These are phyloP conservation scores for Tolypocladium ophioglossoides DNA, from an alignment of 2,329 filamentous ascomycete species.

Conservation along the genomic window DNA sequence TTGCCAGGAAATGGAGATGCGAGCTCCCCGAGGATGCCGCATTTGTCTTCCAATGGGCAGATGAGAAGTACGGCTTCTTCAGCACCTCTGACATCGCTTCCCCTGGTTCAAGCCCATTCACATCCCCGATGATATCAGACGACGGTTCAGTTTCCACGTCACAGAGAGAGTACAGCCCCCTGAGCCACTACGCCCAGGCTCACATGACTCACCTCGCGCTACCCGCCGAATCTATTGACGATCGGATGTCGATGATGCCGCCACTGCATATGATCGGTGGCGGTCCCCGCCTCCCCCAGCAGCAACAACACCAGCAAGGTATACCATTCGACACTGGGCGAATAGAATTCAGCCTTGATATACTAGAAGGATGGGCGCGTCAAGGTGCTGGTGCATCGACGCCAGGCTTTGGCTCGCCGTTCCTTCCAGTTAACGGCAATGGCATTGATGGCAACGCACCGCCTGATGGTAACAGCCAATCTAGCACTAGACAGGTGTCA, in stretches of 20 bases:
- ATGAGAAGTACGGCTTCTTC: constrained; percentile 69
- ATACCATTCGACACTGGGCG: constrained; percentile 11
- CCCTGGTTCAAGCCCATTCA: constrained; percentile 27
- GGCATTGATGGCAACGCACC: background rate
- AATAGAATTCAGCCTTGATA: constrained; percentile 11
- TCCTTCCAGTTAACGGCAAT: background rate
- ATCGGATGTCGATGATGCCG: constrained; percentile 4
- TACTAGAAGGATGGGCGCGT: constrained; percentile 15
- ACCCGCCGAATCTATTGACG: background rate
- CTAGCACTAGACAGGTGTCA: background rate
- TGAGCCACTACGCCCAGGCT: constrained; percentile 20
- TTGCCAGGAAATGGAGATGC: constrained; percentile 83
- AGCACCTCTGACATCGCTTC: constrained; percentile 51
- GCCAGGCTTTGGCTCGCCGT: background rate
- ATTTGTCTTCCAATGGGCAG: constrained; percentile 63
- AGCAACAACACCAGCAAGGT: constrained; percentile 4
- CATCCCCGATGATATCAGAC: constrained; percentile 19
- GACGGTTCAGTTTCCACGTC: constrained; percentile 11
- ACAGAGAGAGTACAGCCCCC: constrained; percentile 22
- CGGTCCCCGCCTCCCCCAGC: background rate
- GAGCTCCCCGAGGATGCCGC: constrained; percentile 77
- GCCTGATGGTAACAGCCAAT: constrained; percentile 11
- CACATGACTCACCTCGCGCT: constrained; percentile 9
- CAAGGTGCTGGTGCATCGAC: background rate
- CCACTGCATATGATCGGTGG: constrained; percentile 1